Evolutionary conservation across 2,329 filamentous ascomycete genomes (phyloP).

Genomic region (Cladorrhinum sp.): DNA sequence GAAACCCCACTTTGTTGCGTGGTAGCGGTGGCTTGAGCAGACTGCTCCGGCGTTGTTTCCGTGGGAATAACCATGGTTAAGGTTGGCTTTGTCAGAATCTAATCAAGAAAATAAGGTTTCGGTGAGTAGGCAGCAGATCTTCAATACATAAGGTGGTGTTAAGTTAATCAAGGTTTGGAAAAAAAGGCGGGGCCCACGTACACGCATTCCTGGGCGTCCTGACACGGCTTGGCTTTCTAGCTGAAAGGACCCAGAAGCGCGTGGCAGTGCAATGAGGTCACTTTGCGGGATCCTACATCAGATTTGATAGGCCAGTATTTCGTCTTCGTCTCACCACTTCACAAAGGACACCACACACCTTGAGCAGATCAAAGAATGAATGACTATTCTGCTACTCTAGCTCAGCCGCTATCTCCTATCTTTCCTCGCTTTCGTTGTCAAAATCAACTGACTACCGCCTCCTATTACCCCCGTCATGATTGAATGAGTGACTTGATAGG

Average conservation of each 20-base stretch:
- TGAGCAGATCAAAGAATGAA: not conserved
- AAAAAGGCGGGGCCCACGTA: not conserved
- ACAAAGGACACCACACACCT: not conserved
- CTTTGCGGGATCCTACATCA: not conserved
- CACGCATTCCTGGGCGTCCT: not conserved
- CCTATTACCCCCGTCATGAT: not conserved
- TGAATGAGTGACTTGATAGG: slow-evolving; percentile 11
- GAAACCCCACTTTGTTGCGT: not conserved
- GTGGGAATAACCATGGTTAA: not conserved
- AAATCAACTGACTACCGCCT: slow-evolving; percentile 7
- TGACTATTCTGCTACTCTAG: not conserved
- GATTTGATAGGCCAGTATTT: not conserved
- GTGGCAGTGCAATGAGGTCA: slow-evolving; percentile 3
- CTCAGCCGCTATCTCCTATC: not conserved
- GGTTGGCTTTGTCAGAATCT: not conserved
- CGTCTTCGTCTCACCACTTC: not conserved
- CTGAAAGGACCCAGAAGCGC: not conserved
- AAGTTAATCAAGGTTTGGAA: not conserved
- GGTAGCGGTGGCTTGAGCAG: not conserved
- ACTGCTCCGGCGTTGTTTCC: not conserved
- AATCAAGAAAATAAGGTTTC: not conserved
- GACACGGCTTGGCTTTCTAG: not conserved
- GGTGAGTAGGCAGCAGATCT: not conserved
- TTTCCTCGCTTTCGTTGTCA: not conserved
- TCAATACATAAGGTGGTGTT: not conserved